phyloP scores from a whole-genome alignment of 2,329 filamentous ascomycete species.

The Fusarium verticillioides region DNA sequence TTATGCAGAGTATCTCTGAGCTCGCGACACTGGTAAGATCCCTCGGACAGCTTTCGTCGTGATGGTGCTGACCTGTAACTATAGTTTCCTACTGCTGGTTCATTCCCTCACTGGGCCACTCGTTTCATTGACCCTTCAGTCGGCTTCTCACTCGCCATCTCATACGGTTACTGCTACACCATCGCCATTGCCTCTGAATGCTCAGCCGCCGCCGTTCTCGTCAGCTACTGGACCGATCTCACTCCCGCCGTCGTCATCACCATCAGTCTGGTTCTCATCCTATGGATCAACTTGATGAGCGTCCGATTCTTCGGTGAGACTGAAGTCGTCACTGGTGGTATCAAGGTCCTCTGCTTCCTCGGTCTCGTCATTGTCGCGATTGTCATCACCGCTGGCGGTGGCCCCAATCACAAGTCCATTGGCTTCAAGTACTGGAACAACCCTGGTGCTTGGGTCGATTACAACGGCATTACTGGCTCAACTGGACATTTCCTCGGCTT shows the following conservation, averaged over 20 bases:
- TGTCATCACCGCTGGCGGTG: slow-evolving; percentile 67
- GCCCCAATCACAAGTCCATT: slow-evolving; percentile 60
- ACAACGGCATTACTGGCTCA: slow-evolving; percentile 54
- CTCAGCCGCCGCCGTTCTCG: slow-evolving; percentile 37
- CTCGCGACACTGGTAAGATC: slow-evolving; percentile 36
- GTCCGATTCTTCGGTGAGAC: slow-evolving; percentile 70
- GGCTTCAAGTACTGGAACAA: slow-evolving; percentile 55
- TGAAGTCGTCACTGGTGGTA: slow-evolving; percentile 69
- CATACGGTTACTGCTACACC: slow-evolving; percentile 43
- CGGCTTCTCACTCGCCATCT: slow-evolving; percentile 39
- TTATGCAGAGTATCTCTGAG: slow-evolving; percentile 43
- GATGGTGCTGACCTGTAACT: background rate
- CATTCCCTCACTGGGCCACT: slow-evolving; percentile 42
- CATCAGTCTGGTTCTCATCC: slow-evolving; percentile 64
- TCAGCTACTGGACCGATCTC: slow-evolving; percentile 41
- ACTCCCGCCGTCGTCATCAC: slow-evolving; percentile 54
- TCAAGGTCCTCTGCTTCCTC: slow-evolving; percentile 69
- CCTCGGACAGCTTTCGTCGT: fast-evolving
- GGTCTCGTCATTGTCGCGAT: slow-evolving; percentile 67
- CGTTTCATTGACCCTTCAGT: slow-evolving; percentile 42
- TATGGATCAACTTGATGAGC: slow-evolving; percentile 66
- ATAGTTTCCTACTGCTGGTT: slow-evolving; percentile 40
- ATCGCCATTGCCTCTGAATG: slow-evolving; percentile 39
- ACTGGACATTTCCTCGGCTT: slow-evolving; percentile 66
- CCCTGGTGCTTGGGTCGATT: slow-evolving; percentile 60